Conservation (phyloP, 192 early-diverging fungal species). For the Backusella parvicylindrica region DNA sequence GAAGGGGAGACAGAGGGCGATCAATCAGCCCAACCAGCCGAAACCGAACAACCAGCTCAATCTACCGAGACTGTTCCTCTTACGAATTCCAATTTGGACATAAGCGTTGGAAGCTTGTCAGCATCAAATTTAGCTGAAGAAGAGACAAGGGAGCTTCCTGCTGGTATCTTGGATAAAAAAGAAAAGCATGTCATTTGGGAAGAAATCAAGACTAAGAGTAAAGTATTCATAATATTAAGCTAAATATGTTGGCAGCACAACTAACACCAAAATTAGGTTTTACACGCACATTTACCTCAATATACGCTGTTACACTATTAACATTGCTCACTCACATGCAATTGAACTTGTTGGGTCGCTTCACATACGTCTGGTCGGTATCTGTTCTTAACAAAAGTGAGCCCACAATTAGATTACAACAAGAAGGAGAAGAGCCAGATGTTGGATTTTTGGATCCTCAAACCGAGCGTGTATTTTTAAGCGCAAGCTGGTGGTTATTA, state of each 20-base stretch:
- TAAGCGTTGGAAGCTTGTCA: conserved; percentile 7
- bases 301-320: conserved; percentile 87
- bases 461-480: conserved; percentile 82
- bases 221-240: not conserved
- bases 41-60: not conserved
- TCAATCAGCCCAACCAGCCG: not conserved
- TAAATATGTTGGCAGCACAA: not conserved
- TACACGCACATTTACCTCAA: conserved; percentile 76
- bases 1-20: not conserved
- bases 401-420: conserved; percentile 37
- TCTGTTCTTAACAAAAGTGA: conserved; percentile 50
- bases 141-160: not conserved
- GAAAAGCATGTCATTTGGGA: conserved; percentile 81
- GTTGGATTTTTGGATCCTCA: conserved; percentile 44
- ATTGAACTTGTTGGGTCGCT: conserved; percentile 87
- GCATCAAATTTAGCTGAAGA: not conserved
- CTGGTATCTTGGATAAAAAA: conserved; percentile 38
- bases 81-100: not conserved
- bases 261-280: conserved; percentile 51
- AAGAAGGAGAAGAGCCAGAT: conserved; percentile 28
- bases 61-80: not conserved
- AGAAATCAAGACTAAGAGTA: conserved; percentile 84
- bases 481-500: conserved; percentile 89
- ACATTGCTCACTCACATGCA: conserved; percentile 83
- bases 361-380: conserved; percentile 81